Conservation (phyloP, 2,329 filamentous ascomycete genomes). For the Penicillium sp. region DNA sequence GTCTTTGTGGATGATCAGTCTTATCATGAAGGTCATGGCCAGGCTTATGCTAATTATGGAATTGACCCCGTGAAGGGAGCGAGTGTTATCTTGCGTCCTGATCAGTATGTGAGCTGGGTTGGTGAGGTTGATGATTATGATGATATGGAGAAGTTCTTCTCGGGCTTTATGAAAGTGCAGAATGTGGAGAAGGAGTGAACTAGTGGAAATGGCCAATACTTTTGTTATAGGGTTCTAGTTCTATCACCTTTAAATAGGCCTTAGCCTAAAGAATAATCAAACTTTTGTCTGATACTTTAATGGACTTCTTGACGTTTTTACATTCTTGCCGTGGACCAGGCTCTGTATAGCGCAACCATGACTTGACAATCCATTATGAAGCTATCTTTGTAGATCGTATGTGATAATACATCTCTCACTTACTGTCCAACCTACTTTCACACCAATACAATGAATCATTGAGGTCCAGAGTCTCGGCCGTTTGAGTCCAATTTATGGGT, state of each 20-base stretch:
- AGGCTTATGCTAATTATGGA: slow-evolving; percentile 62
- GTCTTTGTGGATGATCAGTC: slow-evolving; percentile 61
- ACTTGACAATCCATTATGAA: not conserved
- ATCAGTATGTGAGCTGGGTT: slow-evolving; percentile 56
- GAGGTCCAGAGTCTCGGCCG: too few species aligned
- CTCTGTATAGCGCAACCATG: not conserved
- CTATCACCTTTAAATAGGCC: too few species aligned
- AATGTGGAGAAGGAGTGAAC: slow-evolving; percentile 31
- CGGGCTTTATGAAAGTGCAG: slow-evolving; percentile 23
- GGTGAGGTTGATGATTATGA: slow-evolving; percentile 32
- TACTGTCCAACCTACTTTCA: too few species aligned
- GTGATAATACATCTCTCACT: too few species aligned
- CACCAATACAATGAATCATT: too few species aligned
- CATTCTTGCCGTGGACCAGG: not conserved
- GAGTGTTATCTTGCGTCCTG: slow-evolving; percentile 61
- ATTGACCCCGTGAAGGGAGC: slow-evolving; percentile 53
- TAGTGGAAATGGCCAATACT: not conserved
- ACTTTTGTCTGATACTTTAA: not conserved
- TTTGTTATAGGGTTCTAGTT: too few species aligned
- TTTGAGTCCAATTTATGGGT: not conserved
- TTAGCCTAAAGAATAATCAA: too few species aligned
- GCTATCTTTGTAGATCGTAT: too few species aligned
- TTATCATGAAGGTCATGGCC: slow-evolving; percentile 58
- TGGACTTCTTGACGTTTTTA: not conserved
- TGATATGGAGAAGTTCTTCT: slow-evolving; percentile 25